These are phyloP conservation scores for Magnusiomyces sp. DNA, from an alignment of 1,139 yeast species.

Conservation along the genomic window DNA sequence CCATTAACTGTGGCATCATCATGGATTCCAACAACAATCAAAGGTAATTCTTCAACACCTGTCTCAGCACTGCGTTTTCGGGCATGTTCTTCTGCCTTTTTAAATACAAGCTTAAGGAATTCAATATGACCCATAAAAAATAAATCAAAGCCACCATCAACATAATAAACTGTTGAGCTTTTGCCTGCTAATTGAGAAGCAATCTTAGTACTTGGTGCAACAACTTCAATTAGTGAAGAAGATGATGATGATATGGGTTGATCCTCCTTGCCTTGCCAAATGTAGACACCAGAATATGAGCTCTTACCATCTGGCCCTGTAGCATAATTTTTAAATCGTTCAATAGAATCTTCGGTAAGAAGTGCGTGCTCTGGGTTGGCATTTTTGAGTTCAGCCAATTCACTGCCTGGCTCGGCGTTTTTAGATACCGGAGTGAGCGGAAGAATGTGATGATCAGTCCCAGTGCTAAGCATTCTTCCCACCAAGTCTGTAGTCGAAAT, in stretches of 20 bases:
- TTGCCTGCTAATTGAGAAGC: slow-evolving; percentile 14
- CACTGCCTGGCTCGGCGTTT: slow-evolving; percentile 15
- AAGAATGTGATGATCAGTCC: slow-evolving; percentile 49
- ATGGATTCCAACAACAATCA: slow-evolving; percentile 60
- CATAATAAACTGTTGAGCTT: slow-evolving; percentile 38
- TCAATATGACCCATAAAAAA: slow-evolving; percentile 92
- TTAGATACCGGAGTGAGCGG: slow-evolving; percentile 15
- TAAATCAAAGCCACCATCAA: slow-evolving; percentile 85
- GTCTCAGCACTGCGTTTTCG: too few relatives aligned
- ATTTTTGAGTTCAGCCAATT: background rate
- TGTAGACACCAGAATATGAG: slow-evolving; percentile 55
- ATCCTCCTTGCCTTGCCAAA: slow-evolving; percentile 18
- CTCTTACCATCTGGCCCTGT: slow-evolving; percentile 55
- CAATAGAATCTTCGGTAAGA: slow-evolving; percentile 30
- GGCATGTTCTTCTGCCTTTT: slow-evolving; percentile 19
- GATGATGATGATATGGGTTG: slow-evolving; percentile 4
- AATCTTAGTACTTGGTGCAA: slow-evolving; percentile 27
- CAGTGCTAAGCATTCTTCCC: slow-evolving; percentile 66
- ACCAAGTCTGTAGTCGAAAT: slow-evolving; percentile 93
- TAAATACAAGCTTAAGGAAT: slow-evolving; percentile 43
- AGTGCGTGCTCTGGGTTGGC: slow-evolving; percentile 22
- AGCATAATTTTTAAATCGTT: slow-evolving; percentile 50
- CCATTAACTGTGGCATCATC: slow-evolving; percentile 52
- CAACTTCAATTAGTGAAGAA: slow-evolving; percentile 20
- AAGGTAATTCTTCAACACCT: slow-evolving; percentile 24